Conservation (phyloP, 2,329 filamentous ascomycete species). For the Alternaria viburni region DNA sequence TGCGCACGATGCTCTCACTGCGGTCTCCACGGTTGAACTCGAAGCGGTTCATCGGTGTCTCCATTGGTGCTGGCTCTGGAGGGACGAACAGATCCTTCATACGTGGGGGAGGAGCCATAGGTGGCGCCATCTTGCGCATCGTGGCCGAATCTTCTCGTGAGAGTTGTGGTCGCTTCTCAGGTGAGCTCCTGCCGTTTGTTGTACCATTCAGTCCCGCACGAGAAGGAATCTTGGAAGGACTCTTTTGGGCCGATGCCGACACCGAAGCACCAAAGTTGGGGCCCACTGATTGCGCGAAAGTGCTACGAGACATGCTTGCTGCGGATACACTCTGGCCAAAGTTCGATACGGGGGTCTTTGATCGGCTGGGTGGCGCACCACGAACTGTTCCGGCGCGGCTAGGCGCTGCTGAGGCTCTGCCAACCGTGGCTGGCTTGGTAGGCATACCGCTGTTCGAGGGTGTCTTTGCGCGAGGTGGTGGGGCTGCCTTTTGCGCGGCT, state of each 20-base stretch:
- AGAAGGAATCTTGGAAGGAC: slow-evolving; percentile 72
- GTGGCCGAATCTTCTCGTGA: slow-evolving; percentile 38
- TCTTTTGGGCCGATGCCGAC: slow-evolving; percentile 49
- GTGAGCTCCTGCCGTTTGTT: slow-evolving; percentile 77
- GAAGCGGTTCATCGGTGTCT: slow-evolving; percentile 54
- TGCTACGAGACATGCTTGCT: slow-evolving; percentile 45
- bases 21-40: slow-evolving; percentile 53
- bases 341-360: slow-evolving; percentile 52
- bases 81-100: slow-evolving; percentile 82
- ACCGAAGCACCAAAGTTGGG: slow-evolving; percentile 37
- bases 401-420: slow-evolving; percentile 39
- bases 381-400: slow-evolving; percentile 51
- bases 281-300: slow-evolving; percentile 45
- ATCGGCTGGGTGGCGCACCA: slow-evolving; percentile 48
- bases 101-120: slow-evolving; percentile 74
- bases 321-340: slow-evolving; percentile 23
- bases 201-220: slow-evolving; percentile 73
- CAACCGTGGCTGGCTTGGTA: slow-evolving; percentile 31
- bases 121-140: slow-evolving; percentile 51
- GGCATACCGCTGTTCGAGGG: slow-evolving; percentile 60
- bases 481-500: slow-evolving; percentile 64
- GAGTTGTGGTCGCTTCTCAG: slow-evolving; percentile 65
- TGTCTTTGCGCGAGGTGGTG: slow-evolving; percentile 75
- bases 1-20: slow-evolving; percentile 65
- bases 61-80: slow-evolving; percentile 46